phyloP scores from a whole-genome alignment of 257 asterid genomes.

The Handroanthus guayacan region DNA sequence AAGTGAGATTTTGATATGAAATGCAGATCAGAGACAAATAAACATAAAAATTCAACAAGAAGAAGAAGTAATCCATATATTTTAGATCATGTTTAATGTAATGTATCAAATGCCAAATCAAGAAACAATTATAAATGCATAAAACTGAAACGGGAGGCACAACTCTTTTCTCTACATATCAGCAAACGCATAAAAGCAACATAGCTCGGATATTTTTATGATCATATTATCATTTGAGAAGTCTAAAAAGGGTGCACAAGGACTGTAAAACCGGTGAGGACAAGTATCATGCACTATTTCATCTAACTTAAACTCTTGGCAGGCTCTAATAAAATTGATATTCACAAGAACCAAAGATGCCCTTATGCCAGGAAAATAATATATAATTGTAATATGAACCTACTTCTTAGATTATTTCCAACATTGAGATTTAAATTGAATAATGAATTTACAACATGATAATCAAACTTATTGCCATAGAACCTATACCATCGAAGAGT shows the following conservation, averaged over 20 bases:
- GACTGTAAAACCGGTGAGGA: too few relatives aligned
- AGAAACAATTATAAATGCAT: too few relatives aligned
- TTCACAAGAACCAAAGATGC: background rate
- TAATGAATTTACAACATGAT: background rate
- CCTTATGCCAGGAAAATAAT: background rate
- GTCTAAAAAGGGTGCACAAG: too few relatives aligned
- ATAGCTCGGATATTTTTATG: too few relatives aligned
- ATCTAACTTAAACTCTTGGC: too few relatives aligned
- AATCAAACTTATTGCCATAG: background rate
- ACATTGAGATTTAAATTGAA: background rate
- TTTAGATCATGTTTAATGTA: background rate
- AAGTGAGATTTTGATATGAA: background rate
- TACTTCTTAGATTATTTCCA: background rate
- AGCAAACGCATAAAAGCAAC: too few relatives aligned
- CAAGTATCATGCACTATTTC: too few relatives aligned
- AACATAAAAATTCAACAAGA: background rate
- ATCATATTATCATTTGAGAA: too few relatives aligned
- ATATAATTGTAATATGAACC: background rate
- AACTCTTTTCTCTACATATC: too few relatives aligned
- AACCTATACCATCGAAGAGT: background rate
- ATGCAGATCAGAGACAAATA: background rate
- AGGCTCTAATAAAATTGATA: too few relatives aligned
- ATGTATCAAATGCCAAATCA: too few relatives aligned
- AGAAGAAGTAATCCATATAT: background rate
- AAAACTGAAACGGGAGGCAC: too few relatives aligned